Evolutionary conservation across 257 asterid genomes (phyloP).

Genomic region (Vinca minor): DNA sequence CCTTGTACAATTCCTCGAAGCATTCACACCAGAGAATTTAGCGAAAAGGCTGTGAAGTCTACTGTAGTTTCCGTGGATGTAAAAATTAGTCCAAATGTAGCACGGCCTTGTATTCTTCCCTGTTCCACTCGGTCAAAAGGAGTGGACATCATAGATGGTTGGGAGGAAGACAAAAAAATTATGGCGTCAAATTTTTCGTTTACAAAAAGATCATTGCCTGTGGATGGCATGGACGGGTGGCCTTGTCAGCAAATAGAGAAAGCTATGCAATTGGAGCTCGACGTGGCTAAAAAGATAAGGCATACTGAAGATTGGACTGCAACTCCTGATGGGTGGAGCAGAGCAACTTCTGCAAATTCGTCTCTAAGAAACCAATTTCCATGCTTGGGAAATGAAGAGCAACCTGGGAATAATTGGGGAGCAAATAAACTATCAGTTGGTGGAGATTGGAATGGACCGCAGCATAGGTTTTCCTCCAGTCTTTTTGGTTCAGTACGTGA

Average conservation of each 20-base stretch:
- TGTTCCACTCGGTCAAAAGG: background rate
- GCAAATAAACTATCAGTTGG: background rate
- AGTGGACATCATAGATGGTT: background rate
- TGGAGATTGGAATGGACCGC: background rate
- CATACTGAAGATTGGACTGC: slow-evolving; percentile 26
- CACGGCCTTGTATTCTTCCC: slow-evolving; percentile 13
- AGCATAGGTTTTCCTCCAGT: background rate
- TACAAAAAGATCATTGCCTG: slow-evolving; percentile 22
- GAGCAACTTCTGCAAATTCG: slow-evolving; percentile 3
- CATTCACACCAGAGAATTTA: background rate
- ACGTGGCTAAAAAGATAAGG: slow-evolving; percentile 20
- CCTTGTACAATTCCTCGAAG: background rate
- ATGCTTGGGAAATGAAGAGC: background rate
- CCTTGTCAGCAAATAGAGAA: slow-evolving; percentile 8
- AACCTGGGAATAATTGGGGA: background rate
- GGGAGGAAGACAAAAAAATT: slow-evolving; percentile 8
- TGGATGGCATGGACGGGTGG: slow-evolving; percentile 23
- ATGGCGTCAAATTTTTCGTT: slow-evolving; percentile 3
- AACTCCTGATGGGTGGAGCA: slow-evolving; percentile 13
- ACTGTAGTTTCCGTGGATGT: background rate
- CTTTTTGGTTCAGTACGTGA: background rate
- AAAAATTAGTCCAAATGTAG: background rate
- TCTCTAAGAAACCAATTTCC: slow-evolving; percentile 1
- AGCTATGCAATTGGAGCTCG: background rate
- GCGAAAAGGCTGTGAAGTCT: background rate